Evolutionary conservation across 2,329 filamentous ascomycete species (phyloP), one percentile per base, ranked within the genome.

Genomic region (Trichoderma pleuroti): DNA sequence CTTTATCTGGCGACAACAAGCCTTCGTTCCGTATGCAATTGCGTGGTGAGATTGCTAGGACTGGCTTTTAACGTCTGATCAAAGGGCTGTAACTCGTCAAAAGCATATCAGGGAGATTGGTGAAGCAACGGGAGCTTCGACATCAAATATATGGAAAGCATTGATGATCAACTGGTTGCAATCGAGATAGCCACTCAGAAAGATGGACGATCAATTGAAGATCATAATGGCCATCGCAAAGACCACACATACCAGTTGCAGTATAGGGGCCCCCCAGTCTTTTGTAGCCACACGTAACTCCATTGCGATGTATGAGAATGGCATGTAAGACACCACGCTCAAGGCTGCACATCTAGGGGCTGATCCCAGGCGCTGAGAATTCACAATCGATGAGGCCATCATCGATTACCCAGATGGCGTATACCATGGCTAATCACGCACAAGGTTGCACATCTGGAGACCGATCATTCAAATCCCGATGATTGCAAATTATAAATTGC

Each of bases 171-270:
- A 61, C 39, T 9, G 30, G 21, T 21, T 30, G n/a, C 39, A 60
- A 60, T 60, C 28, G 18, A 60, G 54, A 60, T 46, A 39, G 54
- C 9, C 39, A 12, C 69, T 28, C 26, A 67, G 28, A 46, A 46
- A 24, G 62, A 62, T 30, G 49, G 60, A 34, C 54, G 68, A 68
- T 72, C 63, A 73, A 72, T 74, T 49, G 68, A 62, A 39, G 71
- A 73, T 72, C 46, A 66, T 24, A 61, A 61, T 66, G 52, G 59
- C 65, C 54, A 59, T 67, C 34, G 61, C 34, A 54, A 72, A 73
- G 70, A 70, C 59, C 61, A 72, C 71, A 71, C 75, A 76, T 76
- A 69, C 75, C 74, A 76, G 75, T 74, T 63, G 65, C 67, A 34
- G 9, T 57, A 69, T 56, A 62, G 64, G 60, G 12, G 56, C 62